phyloP scores from a whole-genome alignment of 805 yeast genomes.

The Kluyveromyces dobzhanskii region DNA sequence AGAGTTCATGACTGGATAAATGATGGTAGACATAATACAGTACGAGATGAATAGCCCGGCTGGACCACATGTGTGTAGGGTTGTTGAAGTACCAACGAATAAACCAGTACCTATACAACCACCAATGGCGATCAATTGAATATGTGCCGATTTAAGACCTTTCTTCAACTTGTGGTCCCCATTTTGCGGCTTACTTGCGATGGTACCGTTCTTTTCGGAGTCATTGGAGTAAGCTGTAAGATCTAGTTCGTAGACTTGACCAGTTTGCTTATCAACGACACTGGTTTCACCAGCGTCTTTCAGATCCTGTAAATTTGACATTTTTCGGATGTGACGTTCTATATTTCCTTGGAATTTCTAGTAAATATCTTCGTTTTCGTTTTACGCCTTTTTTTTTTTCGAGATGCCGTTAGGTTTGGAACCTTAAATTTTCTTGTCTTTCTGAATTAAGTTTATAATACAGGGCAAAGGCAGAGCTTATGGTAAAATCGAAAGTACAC shows the following conservation, averaged over 20 bases:
- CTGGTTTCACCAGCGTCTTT: constrained; percentile 9
- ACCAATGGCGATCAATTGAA: constrained; percentile 76
- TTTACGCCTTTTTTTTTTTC: no score
- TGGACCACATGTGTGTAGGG: constrained; percentile 65
- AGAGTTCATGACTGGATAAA: constrained; percentile 56
- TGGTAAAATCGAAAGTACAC: no score
- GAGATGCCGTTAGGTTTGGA: no score
- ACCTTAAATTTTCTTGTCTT: no score
- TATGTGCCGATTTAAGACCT: constrained; percentile 48
- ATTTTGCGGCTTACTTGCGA: not conserved
- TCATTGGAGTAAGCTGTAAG: constrained; percentile 4
- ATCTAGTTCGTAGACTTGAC: constrained; percentile 9
- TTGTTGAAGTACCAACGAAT: constrained; percentile 63
- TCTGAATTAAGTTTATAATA: no score
- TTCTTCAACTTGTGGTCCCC: constrained; percentile 10
- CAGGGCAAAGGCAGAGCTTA: no score
- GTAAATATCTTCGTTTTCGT: no score
- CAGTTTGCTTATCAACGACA: constrained; percentile 7
- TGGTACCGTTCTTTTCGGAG: constrained; percentile 1
- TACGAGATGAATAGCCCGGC: constrained; percentile 57
- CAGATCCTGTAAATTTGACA: constrained; percentile 6
- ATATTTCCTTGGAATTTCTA: no score
- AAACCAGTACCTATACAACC: constrained; percentile 82
- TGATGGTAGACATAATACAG: constrained; percentile 51
- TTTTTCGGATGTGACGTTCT: no score